Base-by-base conservation (phyloP, 1,284 basidiomycete species). In the Pseudozyma hubeiensis region DNA sequence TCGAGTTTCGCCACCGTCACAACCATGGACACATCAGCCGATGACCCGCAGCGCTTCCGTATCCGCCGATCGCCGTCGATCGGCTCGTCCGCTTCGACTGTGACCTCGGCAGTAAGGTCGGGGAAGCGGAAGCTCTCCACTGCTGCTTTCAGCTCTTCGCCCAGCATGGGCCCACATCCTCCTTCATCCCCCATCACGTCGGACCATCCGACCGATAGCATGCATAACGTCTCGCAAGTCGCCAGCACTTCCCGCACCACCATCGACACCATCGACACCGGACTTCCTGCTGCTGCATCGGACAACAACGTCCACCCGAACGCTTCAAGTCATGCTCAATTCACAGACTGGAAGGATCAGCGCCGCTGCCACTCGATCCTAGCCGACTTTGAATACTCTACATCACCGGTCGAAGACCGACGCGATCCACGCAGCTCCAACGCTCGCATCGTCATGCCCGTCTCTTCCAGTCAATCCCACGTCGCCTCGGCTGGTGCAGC, bases 51-150 rank as follows among this genome's bases (percentile, higher is more conserved):
- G 37, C 45, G 58, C 17, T 70, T 64, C n/a, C 59, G 59, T 7
- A 59, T 70, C 40, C 72, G 64, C 24, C 63, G 67, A 34, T 71
- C 72, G 40, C 72, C 66, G 1, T 71, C 66, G 14, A 66, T 66
- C 60, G 64, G 66, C 29, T 60, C 72, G 34, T 53, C 55, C 48
- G 57, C 72, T 44, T 31, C 64, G 2, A 37, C 58, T 19, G 50
- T 59, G 14, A 35, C 62, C 5, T 45, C 66, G 10, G 46, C 56
- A 53, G 43, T 54, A 19, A 59, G 67, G 14, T 46, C 57, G 14
- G 59, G 62, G 30, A 75, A 75, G 53, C 60, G 72, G 19, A 75
- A 75, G 57, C 72, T 75, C 53, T 75, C 72, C n/a, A 61, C 61
- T 7, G 52, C 72, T 8, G 54, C 67, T n/a, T 71, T 70, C 56